Conservation (phyloP, 345 rosid genomes). For the Boechera retrofracta region DNA sequence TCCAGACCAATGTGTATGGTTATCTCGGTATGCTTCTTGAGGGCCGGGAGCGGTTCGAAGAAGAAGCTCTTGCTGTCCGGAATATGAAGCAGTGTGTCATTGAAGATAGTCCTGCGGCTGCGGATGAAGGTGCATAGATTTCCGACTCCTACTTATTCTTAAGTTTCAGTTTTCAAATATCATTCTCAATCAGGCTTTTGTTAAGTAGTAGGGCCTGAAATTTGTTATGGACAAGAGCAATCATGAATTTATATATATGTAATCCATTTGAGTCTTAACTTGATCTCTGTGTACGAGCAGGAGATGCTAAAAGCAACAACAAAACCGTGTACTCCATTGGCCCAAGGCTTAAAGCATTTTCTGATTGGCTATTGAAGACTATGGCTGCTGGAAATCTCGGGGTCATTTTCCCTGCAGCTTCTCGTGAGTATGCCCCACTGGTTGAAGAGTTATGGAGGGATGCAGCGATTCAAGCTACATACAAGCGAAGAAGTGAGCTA, state of each 20-base stretch:
- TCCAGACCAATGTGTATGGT: slow-evolving; percentile 88
- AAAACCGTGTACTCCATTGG: slow-evolving; percentile 72
- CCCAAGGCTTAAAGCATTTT: slow-evolving; percentile 82
- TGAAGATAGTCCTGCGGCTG: slow-evolving; percentile 43
- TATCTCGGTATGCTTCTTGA: slow-evolving; percentile 97
- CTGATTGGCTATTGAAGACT: slow-evolving; percentile 93
- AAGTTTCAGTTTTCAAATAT: not conserved
- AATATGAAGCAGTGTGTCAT: slow-evolving; percentile 41
- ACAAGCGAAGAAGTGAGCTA: slow-evolving; percentile 74
- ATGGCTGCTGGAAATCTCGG: slow-evolving; percentile 92
- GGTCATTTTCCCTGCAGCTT: slow-evolving; percentile 89
- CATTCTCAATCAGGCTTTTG: not conserved
- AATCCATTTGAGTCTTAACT: not conserved
- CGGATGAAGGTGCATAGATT: slow-evolving; percentile 50
- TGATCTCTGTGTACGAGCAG: slow-evolving; percentile 45
- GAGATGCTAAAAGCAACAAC: slow-evolving; percentile 38
- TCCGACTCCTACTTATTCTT: not conserved
- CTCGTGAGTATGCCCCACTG: slow-evolving; percentile 95
- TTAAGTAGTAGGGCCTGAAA: not conserved
- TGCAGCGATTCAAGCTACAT: slow-evolving; percentile 82
- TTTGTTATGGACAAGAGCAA: not conserved
- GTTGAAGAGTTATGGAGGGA: slow-evolving; percentile 94
- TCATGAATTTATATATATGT: not conserved
- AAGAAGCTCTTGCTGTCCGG: slow-evolving; percentile 66
- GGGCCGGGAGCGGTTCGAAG: slow-evolving; percentile 96